Evolutionary conservation across 352 stramenopile genomes (phyloP), one percentile per base, ranked within the genome.

Genomic region (Saprolegnia diclina): DNA sequence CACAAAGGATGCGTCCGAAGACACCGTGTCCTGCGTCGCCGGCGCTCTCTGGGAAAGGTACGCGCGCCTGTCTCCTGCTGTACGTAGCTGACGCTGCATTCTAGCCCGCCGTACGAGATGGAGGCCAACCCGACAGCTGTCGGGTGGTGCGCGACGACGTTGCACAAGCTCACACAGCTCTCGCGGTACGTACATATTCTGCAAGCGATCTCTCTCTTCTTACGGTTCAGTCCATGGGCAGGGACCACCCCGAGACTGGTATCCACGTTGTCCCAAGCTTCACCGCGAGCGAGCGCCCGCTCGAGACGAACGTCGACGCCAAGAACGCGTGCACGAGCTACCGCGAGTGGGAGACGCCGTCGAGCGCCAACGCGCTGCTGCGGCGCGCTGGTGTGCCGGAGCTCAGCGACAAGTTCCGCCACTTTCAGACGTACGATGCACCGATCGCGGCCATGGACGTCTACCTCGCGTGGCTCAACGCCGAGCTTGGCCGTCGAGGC

Each of bases 211-310:
- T 5, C 2, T 35, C 29, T 35, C 29, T 35, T 48, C 42, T 16
- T 3, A 11, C 3, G 44, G 21, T 1, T 61, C 19, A 19, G n/a
- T 10, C 1, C 4, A 21, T 35, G 13, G 16, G 13, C 35, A 72
- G 59, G 6, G 55, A 72, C 6, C 21, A 67, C 29, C 65, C 65
- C 18, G 65, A 72, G 16, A 42, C 52, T 9, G 65, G 55, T 18
- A 67, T 72, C n/a, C 65, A 72, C 24, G 37, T 67, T 7, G 65
- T 72, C 4, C 65, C 65, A 26, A 72, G 57, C 54, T 56, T 72
- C 44, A 67, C 59, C 32, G 55, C 56, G 29, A 67, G 55, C 32
- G 38, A 59, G 38, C 29, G 40, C n/a, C 40, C 40, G 21, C 53
- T 69, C 37, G 29, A 61, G 24, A 46, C 63, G 19, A 69, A 69